These are phyloP conservation scores for Austroboletus niveus DNA, from an alignment of 1,284 basidiomycete species.

Conservation along the genomic window DNA sequence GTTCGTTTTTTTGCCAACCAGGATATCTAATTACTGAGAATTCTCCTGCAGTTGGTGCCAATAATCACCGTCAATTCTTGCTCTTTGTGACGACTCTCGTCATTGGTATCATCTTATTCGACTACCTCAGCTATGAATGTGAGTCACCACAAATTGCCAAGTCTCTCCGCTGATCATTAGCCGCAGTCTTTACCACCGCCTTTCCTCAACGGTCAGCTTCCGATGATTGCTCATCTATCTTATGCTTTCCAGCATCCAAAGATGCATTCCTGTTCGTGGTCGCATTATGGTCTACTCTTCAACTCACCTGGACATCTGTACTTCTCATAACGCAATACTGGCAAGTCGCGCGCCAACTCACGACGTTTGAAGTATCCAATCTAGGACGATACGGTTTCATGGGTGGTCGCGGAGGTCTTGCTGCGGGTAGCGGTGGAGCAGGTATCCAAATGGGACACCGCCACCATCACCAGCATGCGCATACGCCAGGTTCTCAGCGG, in stretches of 20 bases:
- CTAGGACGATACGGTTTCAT: slow-evolving; percentile 95
- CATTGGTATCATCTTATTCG: slow-evolving; percentile 75
- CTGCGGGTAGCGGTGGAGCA: slow-evolving; percentile 87
- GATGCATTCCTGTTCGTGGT: slow-evolving; percentile 87
- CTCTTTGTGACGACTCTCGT: slow-evolving; percentile 87
- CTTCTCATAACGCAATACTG: slow-evolving; percentile 85
- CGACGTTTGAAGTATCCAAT: slow-evolving; percentile 94
- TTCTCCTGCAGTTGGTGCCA: slow-evolving; percentile 70
- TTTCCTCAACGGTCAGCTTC: slow-evolving; percentile 46
- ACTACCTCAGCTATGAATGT: slow-evolving; percentile 83
- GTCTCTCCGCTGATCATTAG: slow-evolving; percentile 4
- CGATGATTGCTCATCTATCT: slow-evolving; percentile 60
- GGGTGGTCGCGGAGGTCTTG: slow-evolving; percentile 93
- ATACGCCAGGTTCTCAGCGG: slow-evolving; percentile 27
- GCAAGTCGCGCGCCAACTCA: slow-evolving; percentile 94
- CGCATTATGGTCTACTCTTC: slow-evolving; percentile 82
- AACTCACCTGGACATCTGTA: slow-evolving; percentile 90
- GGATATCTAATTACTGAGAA: slow-evolving; percentile 2
- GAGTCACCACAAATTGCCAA: slow-evolving; percentile 32
- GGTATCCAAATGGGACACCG: slow-evolving; percentile 74
- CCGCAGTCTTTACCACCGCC: slow-evolving; percentile 49
- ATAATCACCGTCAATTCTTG: slow-evolving; percentile 95
- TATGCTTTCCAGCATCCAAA: slow-evolving; percentile 69
- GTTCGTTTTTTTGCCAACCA: slow-evolving; percentile 44
- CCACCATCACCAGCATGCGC: slow-evolving; percentile 47